phyloP scores from a whole-genome alignment of 495 filamentous ascomycete genomes.

The Bathelium albidoporum region DNA sequence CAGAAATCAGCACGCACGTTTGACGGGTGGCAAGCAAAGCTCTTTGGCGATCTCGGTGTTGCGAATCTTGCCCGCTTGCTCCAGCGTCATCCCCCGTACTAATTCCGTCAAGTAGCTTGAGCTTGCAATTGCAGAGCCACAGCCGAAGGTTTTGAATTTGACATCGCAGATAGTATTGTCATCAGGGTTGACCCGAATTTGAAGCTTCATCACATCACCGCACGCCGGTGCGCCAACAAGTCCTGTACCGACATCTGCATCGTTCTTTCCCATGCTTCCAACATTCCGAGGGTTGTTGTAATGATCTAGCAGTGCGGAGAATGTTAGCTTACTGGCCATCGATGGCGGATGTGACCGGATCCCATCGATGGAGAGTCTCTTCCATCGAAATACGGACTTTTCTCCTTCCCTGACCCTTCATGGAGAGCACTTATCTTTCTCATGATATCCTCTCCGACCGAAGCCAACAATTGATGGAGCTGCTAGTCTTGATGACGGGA shows the following conservation, averaged over 20 bases:
- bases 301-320: constrained; percentile 65
- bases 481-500: constrained; percentile 29
- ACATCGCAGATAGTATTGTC: constrained; percentile 87
- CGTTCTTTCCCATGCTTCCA: constrained; percentile 79
- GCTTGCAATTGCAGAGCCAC: constrained; percentile 87
- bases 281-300: constrained; percentile 91
- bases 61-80: constrained; percentile 79
- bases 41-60: constrained; percentile 98
- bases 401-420: not conserved
- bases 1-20: constrained; percentile 48
- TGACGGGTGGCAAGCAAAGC: constrained; percentile 88
- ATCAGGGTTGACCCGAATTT: constrained; percentile 89
- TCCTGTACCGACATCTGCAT: constrained; percentile 85
- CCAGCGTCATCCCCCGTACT: constrained; percentile 90
- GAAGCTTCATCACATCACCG: constrained; percentile 97
- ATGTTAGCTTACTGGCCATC: constrained; percentile 29
- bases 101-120: constrained; percentile 87
- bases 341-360: not conserved
- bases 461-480: constrained; percentile 21
- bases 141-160: constrained; percentile 98
- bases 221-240: constrained; percentile 88
- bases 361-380: not conserved
- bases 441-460: constrained; percentile 46
- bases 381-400: not conserved
- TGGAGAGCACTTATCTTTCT: constrained; percentile 46